phyloP scores from a whole-genome alignment of 805 yeast genomes.

The Metschnikowia similis region DNA sequence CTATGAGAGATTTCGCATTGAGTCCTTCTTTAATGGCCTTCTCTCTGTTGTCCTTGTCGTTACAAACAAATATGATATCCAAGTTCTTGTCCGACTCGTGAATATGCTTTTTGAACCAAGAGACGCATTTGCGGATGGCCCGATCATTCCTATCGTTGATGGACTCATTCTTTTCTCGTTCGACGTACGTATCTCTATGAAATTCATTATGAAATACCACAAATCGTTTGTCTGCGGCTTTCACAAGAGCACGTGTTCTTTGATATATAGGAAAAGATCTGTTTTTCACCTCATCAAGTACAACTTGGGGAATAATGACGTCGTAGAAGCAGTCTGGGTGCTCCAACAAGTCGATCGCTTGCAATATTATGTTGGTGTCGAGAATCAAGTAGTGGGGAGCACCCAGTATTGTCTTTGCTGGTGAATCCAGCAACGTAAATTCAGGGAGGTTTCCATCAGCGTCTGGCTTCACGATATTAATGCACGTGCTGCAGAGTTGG shows the following conservation, averaged over 20 bases:
- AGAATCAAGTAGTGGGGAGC: slow-evolving; percentile 78
- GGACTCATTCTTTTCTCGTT: slow-evolving; percentile 60
- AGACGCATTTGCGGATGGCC: slow-evolving; percentile 71
- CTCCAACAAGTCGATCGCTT: slow-evolving; percentile 87
- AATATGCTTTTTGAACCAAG: slow-evolving; percentile 72
- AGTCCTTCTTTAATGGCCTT: slow-evolving; percentile 55
- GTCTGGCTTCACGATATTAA: slow-evolving; percentile 50
- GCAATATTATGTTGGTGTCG: slow-evolving; percentile 84
- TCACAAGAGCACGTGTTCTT: slow-evolving; percentile 72
- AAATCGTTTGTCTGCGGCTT: slow-evolving; percentile 75
- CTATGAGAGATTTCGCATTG: slow-evolving; percentile 52
- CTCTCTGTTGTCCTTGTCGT: slow-evolving; percentile 64
- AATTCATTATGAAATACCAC: slow-evolving; percentile 93
- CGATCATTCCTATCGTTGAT: slow-evolving; percentile 90
- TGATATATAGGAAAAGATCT: slow-evolving; percentile 84
- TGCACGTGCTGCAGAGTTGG: slow-evolving; percentile 60
- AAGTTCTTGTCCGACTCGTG: slow-evolving; percentile 32
- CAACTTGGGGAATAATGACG: slow-evolving; percentile 93
- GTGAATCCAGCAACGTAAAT: slow-evolving; percentile 62
- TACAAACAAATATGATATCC: slow-evolving; percentile 59
- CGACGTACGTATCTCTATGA: slow-evolving; percentile 61
- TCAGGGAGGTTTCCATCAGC: slow-evolving; percentile 63
- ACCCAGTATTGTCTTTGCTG: slow-evolving; percentile 44
- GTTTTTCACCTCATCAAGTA: slow-evolving; percentile 87
- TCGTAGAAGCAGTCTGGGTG: slow-evolving; percentile 72